phyloP scores from a whole-genome alignment of 257 asterid genomes.

The Salvia rosmarinus region DNA sequence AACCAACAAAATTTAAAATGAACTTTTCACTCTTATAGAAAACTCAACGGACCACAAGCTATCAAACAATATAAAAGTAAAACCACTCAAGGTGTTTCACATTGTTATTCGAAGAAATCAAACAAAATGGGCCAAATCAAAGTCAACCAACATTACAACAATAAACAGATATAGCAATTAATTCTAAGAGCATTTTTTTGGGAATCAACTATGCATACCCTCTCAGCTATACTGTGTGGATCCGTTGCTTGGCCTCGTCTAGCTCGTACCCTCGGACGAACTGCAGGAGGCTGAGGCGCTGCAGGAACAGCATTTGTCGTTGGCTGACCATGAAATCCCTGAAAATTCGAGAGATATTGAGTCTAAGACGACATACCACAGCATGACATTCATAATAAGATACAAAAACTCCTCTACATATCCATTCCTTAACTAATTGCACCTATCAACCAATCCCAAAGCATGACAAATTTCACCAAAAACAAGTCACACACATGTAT shows the following conservation, averaged over 20 bases:
- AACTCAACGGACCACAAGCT: conserved; percentile 16
- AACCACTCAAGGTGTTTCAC: conserved; percentile 9
- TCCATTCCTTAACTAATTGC: conserved; percentile 13
- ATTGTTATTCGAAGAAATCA: not conserved
- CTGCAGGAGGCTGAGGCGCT: conserved; percentile 77
- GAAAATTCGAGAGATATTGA: conserved; percentile 21
- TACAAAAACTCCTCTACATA: not conserved
- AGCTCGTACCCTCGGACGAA: conserved; percentile 97
- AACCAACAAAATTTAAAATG: not conserved
- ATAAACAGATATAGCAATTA: not conserved
- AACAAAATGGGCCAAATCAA: conserved; percentile 18
- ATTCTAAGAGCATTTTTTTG: not conserved
- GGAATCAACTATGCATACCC: conserved; percentile 56
- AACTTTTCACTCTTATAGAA: conserved; percentile 14
- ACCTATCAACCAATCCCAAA: conserved; percentile 3
- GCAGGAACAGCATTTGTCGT: conserved; percentile 61
- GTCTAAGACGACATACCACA: conserved; percentile 20
- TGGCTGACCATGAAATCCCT: conserved; percentile 88
- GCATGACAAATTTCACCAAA: not conserved
- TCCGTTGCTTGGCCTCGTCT: conserved; percentile 99
- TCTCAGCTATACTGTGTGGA: conserved; percentile 99
- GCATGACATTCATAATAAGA: not conserved
- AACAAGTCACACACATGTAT: not conserved
- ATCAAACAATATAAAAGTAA: conserved; percentile 19
- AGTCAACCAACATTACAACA: conserved; percentile 1